A percentile compares a stretch with the other conserved stretches of the same genome.
Evolutionary conservation across 2,329 filamentous ascomycete species (phyloP).

Genomic region (Claviceps pazoutovae): DNA sequence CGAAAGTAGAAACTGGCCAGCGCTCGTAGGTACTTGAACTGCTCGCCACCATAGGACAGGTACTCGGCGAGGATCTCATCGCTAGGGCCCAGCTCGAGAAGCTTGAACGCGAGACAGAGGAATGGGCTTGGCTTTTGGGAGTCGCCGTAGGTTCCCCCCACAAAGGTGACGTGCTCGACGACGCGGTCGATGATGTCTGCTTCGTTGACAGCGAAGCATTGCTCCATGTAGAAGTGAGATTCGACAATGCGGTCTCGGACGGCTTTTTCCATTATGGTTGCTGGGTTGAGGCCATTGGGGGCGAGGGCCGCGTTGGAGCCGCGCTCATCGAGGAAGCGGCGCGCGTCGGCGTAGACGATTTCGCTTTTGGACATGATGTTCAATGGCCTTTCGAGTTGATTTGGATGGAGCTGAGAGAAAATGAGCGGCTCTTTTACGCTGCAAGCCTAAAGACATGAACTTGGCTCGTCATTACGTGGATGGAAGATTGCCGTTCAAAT

Average conservation of each 20-base stretch:
- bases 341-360: slow-evolving; percentile 65
- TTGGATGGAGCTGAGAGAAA: background rate
- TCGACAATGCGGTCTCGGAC: slow-evolving; percentile 92
- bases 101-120: slow-evolving; percentile 85
- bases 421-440: background rate
- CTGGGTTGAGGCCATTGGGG: slow-evolving; percentile 79
- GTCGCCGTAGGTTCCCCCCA: slow-evolving; percentile 78
- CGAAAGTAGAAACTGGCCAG: slow-evolving; percentile 89
- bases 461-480: too few species aligned
- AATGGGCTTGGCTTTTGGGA: slow-evolving; percentile 84
- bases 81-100: slow-evolving; percentile 73
- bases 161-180: slow-evolving; percentile 63
- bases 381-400: slow-evolving; percentile 1
- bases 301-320: slow-evolving; percentile 64
- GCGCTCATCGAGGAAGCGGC: slow-evolving; percentile 76
- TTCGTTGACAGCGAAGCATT: slow-evolving; percentile 90
- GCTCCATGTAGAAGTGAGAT: slow-evolving; percentile 96
- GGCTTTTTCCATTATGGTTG: slow-evolving; percentile 90
- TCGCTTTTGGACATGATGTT: slow-evolving; percentile 24
- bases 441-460: too few species aligned
- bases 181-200: slow-evolving; percentile 76
- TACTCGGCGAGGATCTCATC: slow-evolving; percentile 72
- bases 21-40: slow-evolving; percentile 78
- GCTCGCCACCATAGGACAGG: slow-evolving; percentile 57
- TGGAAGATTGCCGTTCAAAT: background rate